These are phyloP conservation scores for Vigna mungo DNA, from an alignment of 306 rosid genomes.

Conservation along the genomic window DNA sequence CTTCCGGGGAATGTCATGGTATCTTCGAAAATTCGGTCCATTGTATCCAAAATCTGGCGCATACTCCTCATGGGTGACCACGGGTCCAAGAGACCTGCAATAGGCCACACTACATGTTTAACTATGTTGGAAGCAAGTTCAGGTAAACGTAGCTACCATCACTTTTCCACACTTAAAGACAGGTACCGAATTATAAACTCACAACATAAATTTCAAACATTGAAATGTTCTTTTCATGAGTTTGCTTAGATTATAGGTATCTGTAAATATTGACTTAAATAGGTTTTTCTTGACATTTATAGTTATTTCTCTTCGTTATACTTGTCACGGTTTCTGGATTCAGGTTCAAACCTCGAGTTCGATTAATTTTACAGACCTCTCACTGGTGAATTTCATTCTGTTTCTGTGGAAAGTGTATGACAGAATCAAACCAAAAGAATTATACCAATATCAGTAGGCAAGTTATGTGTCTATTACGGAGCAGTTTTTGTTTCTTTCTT, in stretches of 20 bases:
- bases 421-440: background rate
- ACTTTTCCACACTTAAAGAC: background rate
- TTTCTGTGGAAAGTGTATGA: background rate
- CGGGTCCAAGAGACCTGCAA: conserved; percentile 72
- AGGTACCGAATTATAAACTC: background rate
- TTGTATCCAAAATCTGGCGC: conserved; percentile 78
- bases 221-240: background rate
- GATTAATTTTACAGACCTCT: background rate
- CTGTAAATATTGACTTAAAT: background rate
- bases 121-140: conserved; percentile 17
- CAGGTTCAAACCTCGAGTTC: too few species aligned
- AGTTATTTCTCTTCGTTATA: background rate
- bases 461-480: background rate
- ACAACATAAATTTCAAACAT: background rate
- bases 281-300: background rate
- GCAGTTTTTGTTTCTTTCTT: background rate
- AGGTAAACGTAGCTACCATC: conserved; percentile 4
- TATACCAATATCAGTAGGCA: conserved; percentile 1
- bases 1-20: conserved; percentile 55
- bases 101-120: conserved; percentile 3
- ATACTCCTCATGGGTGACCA: conserved; percentile 79
- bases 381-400: background rate
- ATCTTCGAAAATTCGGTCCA: conserved; percentile 73
- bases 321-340: background rate
- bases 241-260: background rate